phyloP scores from a whole-genome alignment of 176 grass and related monocot genomes.

The Elymus sibiricus region DNA sequence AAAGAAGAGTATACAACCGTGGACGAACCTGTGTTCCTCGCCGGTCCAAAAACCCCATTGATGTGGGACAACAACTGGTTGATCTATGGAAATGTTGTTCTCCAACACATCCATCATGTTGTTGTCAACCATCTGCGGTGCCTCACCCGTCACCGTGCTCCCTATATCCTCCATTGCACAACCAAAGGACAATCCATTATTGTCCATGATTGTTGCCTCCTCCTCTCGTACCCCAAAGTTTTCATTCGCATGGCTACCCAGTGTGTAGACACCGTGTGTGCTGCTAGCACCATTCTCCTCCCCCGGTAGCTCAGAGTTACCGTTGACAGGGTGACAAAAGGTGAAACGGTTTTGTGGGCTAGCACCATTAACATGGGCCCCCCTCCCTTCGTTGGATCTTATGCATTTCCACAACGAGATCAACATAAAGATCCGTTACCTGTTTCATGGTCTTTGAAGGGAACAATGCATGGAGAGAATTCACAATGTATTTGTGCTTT shows the following conservation, averaged over 20 bases:
- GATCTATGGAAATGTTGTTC: background rate
- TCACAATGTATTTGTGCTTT: background rate
- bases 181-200: background rate
- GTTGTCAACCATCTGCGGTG: background rate
- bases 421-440: constrained; percentile 25
- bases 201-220: background rate
- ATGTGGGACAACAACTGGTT: background rate
- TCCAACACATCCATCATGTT: background rate
- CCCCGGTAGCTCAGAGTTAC: background rate
- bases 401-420: background rate
- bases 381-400: background rate
- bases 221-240: background rate
- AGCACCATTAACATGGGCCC: background rate
- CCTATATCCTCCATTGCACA: background rate
- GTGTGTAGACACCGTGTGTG: background rate
- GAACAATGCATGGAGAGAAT: background rate
- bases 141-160: background rate
- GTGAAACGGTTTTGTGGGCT: background rate
- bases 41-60: background rate
- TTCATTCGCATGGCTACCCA: background rate
- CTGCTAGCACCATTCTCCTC: background rate
- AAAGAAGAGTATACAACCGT: background rate
- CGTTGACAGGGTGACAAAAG: background rate
- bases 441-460: constrained; percentile 17
- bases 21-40: constrained; percentile 26